Evolutionary conservation across 768 basidiomycete genomes (phyloP), one percentile per base, ranked within the genome.

Genomic region (Leccinellum luteum): DNA sequence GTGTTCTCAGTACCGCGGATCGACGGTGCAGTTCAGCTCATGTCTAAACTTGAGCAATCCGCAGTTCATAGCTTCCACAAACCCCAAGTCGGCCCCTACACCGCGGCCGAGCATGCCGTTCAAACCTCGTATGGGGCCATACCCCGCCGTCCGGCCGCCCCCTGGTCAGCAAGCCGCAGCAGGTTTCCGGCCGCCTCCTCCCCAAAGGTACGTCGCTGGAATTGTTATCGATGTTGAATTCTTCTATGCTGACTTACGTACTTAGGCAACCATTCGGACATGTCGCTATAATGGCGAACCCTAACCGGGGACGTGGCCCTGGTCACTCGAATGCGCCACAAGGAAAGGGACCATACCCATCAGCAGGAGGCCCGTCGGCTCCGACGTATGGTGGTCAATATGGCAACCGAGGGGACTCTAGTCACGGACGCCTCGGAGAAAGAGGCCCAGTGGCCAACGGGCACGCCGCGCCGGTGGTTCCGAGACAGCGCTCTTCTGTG

Each of bases 1-100:
- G 60, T 97, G 95, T 73, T 94, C 94, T 0, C 83, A 86, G 59
- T 98, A 97, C 70, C 90, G 95, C 17, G 97, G 97, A 32, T 89
- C 88, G 30, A 89, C 89, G 0, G 89, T 96, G 35, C 83, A 90
- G 28, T 93, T 94, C 70, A 86, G 89, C 57, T 83, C 91, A 1
- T 94, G 95, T 67, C 76, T 99, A 58, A 99, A 99, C 72, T 71
- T 99, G 63, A 89, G 86, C 21, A 78, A 86, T 63, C 89, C 85
- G 3, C 96, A 98, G 71, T 97, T 91, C 70, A 79, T 90, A 17
- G 85, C 87, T 15, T 84, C 88, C 0, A 92, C 86, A 6, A 83
- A 85, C 34, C 83, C 86, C 0, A 81, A 81, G 59, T 72, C 71
- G 7, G 79, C 74, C 2, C 81, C 84, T 0, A 77, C 79, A 5